Evolutionary conservation across 495 filamentous ascomycete genomes (phyloP).

Genomic region (Penicillium samsonianum): DNA sequence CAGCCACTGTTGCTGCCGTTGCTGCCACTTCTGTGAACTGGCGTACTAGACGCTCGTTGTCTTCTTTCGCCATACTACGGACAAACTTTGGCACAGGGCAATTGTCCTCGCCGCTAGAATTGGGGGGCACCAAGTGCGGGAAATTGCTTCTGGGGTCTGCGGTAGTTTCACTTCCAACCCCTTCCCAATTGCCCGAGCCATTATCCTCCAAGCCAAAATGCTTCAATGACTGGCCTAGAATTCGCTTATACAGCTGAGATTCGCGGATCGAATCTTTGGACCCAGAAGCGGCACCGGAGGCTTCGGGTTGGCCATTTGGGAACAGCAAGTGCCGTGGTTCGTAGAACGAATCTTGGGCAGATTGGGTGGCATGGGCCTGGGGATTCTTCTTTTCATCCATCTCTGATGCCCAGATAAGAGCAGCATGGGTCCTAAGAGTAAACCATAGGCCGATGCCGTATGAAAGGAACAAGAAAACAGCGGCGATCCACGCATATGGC

Average conservation of each 20-base stretch:
- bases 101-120: slow-evolving; percentile 23
- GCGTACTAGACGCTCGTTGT: slow-evolving; percentile 76
- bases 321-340: slow-evolving; percentile 41
- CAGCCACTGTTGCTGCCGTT: slow-evolving; percentile 84
- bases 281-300: slow-evolving; percentile 27
- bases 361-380: slow-evolving; percentile 22
- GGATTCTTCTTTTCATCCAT: slow-evolving; percentile 76
- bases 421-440: slow-evolving; percentile 92
- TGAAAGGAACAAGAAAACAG: slow-evolving; percentile 82
- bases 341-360: slow-evolving; percentile 42
- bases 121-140: slow-evolving; percentile 71
- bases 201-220: slow-evolving; percentile 67
- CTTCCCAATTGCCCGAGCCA: slow-evolving; percentile 49
- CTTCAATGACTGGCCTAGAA: slow-evolving; percentile 83
- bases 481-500: slow-evolving; percentile 88
- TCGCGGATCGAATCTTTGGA: slow-evolving; percentile 64
- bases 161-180: slow-evolving; percentile 23
- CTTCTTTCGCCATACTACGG: slow-evolving; percentile 64
- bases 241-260: slow-evolving; percentile 87
- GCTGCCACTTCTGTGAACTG: slow-evolving; percentile 91
- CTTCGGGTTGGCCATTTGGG: slow-evolving; percentile 34
- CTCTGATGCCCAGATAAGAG: slow-evolving; percentile 93
- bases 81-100: slow-evolving; percentile 45
- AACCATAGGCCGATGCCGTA: slow-evolving; percentile 97
- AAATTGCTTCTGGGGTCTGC: slow-evolving; percentile 38